Conservation (phyloP, 2,329 filamentous ascomycete genomes). For the Stagonosporopsis cucurbitacearum region DNA sequence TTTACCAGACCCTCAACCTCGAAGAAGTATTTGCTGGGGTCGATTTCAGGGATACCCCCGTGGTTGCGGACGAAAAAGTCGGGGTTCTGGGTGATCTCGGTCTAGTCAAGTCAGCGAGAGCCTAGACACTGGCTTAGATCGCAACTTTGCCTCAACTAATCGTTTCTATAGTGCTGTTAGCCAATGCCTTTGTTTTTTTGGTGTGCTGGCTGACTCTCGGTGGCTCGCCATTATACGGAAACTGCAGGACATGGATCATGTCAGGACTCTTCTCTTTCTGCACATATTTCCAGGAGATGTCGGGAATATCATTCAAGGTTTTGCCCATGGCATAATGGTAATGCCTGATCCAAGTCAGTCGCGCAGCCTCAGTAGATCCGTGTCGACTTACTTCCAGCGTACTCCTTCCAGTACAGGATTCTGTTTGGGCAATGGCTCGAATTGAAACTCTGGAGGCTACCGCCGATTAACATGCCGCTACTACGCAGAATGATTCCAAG, state of each 20-base stretch:
- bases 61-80: conserved; percentile 76
- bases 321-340: conserved; percentile 54
- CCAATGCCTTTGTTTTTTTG: not conserved
- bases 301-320: conserved; percentile 55
- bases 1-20: conserved; percentile 67
- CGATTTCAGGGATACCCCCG: conserved; percentile 72
- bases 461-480: conserved; percentile 2
- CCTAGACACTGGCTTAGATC: fast-evolving
- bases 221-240: conserved; percentile 57
- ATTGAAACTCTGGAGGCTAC: conserved; percentile 53
- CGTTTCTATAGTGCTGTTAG: conserved; percentile 49
- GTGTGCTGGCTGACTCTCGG: conserved; percentile 36
- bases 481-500: not conserved
- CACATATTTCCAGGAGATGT: conserved; percentile 60
- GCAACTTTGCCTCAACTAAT: conserved; percentile 54
- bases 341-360: conserved; percentile 25
- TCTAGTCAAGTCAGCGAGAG: conserved; percentile 32
- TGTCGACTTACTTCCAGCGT: conserved; percentile 49
- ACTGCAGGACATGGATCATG: conserved; percentile 57
- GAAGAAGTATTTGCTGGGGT: conserved; percentile 61
- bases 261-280: conserved; percentile 54
- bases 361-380: not conserved
- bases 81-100: conserved; percentile 66
- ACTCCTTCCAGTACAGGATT: conserved; percentile 56
- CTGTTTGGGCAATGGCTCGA: conserved; percentile 50